Base-by-base conservation (phyloP, 1,284 basidiomycete species). In the Ceratobasidium sp. region DNA sequence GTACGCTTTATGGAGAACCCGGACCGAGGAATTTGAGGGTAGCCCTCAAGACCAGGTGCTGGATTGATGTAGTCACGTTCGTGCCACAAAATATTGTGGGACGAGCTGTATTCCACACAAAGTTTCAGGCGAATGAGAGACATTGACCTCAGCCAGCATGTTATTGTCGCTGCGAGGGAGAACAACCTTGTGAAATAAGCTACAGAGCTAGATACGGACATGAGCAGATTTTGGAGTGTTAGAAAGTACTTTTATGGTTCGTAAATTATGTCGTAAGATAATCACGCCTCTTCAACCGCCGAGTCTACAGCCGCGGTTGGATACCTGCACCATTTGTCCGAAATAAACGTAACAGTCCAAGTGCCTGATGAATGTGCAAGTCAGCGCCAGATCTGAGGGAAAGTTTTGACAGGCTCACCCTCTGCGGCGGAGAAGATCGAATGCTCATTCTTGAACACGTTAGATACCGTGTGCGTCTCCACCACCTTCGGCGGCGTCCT, bases 261-360 rank as follows among this genome's bases (percentile, higher is more conserved):
- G 51, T 56, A 44, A 48, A 38, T 48, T 28, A 59, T n/a, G n/a
- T 49, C 30, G 23, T 48, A 28, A 28, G 12, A 71, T 49, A n/a
- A 23, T 67, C 63, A 78, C 6, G 73, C 75, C 54, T 73, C 76
- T 77, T 83, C 81, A 36, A 76, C 69, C 11, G 79, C 74, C 25
- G 79, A 79, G 64, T 84, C 83, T 40, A 82, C 80, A 69, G 83
- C 77, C 18, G 81, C 78, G 67, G 85, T 86, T 30, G 92, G 92
- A 81, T 92, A 94, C 74, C 90, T 85, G 81, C 95, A 96, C 78
- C 87, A 92, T 54, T 85, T 85, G 80, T 96, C 94, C 23, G 90
- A 87, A 70, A 96, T 89, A 72, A 90, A 94, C 5, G 92, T 94
- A n/a, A 98, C 92, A 14, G 90, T 92, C 93, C 94, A 96, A 18